Evolutionary conservation across 2,329 filamentous ascomycete species (phyloP).

Genomic region (Grosmannia serpens): DNA sequence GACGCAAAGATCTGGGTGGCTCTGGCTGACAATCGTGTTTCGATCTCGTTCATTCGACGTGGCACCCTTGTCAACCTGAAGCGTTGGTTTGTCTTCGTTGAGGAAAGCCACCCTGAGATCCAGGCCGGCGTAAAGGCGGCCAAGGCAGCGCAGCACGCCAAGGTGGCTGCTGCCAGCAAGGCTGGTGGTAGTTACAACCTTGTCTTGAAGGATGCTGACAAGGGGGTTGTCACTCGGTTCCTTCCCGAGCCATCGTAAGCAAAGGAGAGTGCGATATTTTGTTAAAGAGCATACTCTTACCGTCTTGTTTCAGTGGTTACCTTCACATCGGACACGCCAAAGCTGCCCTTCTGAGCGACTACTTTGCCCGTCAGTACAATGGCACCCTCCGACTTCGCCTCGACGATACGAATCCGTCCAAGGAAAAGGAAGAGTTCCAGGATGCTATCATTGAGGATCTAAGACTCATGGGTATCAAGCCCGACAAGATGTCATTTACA

Average conservation of each 20-base stretch:
- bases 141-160: slow-evolving; percentile 56
- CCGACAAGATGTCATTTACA: slow-evolving; percentile 78
- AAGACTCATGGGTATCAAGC: slow-evolving; percentile 80
- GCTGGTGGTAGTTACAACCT: slow-evolving; percentile 84
- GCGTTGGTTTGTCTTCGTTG: slow-evolving; percentile 81
- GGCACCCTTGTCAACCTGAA: slow-evolving; percentile 64
- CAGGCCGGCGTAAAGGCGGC: slow-evolving; percentile 57
- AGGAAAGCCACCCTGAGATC: slow-evolving; percentile 69
- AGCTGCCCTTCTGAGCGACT: slow-evolving; percentile 62
- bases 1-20: slow-evolving; percentile 78
- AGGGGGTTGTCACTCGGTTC: slow-evolving; percentile 86
- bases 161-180: slow-evolving; percentile 57
- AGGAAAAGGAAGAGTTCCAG: slow-evolving; percentile 94
- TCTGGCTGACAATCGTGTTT: slow-evolving; percentile 74
- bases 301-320: slow-evolving; percentile 44
- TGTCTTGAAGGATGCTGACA: slow-evolving; percentile 69
- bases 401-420: slow-evolving; percentile 94
- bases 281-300: slow-evolving; percentile 6
- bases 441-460: slow-evolving; percentile 90
- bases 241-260: slow-evolving; percentile 81
- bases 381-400: slow-evolving; percentile 86
- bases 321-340: slow-evolving; percentile 95
- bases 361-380: slow-evolving; percentile 90
- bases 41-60: slow-evolving; percentile 69
- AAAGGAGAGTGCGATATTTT: neutral